A percentile compares a stretch with the other conserved stretches of the same genome.
phyloP scores from a whole-genome alignment of 1,139 yeast species.

The Zygoascus hellenicus region DNA sequence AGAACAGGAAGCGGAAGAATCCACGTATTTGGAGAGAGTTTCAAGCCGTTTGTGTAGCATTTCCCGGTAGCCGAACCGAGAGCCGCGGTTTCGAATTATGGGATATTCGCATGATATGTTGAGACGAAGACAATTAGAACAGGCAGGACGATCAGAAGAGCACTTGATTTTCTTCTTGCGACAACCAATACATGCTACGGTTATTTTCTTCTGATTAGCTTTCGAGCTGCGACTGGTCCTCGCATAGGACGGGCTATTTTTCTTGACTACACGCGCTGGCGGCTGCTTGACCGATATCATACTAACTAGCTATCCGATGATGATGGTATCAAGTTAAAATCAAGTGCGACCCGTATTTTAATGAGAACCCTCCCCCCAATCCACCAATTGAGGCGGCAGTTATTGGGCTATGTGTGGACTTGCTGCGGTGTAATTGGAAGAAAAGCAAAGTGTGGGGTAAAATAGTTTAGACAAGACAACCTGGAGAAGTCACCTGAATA shows the following conservation, averaged over 20 bases:
- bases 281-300: conserved; percentile 10
- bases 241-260: background rate
- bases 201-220: conserved; percentile 26
- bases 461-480: too few species aligned
- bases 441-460: too few species aligned
- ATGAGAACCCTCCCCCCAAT: too few species aligned
- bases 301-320: background rate
- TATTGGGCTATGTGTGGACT: too few species aligned
- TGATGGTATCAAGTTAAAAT: background rate
- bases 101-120: conserved; percentile 36
- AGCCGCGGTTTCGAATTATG: conserved; percentile 34
- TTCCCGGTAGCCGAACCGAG: conserved; percentile 35
- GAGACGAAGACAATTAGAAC: conserved; percentile 34
- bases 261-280: background rate
- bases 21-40: conserved; percentile 18
- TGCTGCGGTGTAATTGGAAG: too few species aligned
- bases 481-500: too few species aligned
- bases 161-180: conserved; percentile 37
- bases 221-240: background rate
- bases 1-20: background rate
- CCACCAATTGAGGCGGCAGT: too few species aligned
- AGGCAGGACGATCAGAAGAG: conserved; percentile 37
- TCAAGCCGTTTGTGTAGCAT: conserved; percentile 32
- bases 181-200: conserved; percentile 36
- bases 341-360: background rate